Conservation (phyloP, 2,329 filamentous ascomycete species). For the Mycocentrospora acerina region DNA sequence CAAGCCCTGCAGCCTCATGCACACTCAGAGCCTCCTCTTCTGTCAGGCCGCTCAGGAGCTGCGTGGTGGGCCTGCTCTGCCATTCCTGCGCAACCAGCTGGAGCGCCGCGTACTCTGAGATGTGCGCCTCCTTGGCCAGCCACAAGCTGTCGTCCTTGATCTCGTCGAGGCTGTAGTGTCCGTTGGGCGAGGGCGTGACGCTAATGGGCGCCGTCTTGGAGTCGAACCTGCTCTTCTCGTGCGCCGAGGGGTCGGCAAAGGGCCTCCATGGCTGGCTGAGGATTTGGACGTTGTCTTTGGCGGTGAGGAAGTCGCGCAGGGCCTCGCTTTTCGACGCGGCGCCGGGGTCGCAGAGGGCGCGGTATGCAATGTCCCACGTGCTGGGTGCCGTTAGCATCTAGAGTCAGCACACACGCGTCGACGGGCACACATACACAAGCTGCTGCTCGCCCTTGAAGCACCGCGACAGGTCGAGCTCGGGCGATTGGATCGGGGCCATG, state of each 20-base stretch:
- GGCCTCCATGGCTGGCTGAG: constrained; percentile 69
- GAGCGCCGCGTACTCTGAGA: constrained; percentile 81
- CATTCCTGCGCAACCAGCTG: constrained; percentile 80
- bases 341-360: constrained; percentile 56
- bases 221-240: constrained; percentile 72
- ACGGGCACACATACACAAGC: constrained; percentile 66
- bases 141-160: constrained; percentile 85
- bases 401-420: background rate
- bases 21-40: constrained; percentile 77
- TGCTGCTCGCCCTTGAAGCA: constrained; percentile 79
- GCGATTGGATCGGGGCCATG: constrained; percentile 37
- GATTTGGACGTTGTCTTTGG: constrained; percentile 67
- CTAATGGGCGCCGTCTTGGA: constrained; percentile 86
- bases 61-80: constrained; percentile 73
- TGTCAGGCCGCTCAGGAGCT: constrained; percentile 71
- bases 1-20: constrained; percentile 69
- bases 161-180: constrained; percentile 70
- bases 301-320: constrained; percentile 69
- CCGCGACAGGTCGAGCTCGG: constrained; percentile 74
- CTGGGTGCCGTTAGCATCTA: constrained; percentile 53
- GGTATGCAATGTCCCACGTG: constrained; percentile 60
- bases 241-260: constrained; percentile 63
- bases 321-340: constrained; percentile 35
- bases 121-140: constrained; percentile 74
- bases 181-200: constrained; percentile 66